Base-by-base conservation (phyloP, 208 protist genomes). In the Leishmania aethiopica region DNA sequence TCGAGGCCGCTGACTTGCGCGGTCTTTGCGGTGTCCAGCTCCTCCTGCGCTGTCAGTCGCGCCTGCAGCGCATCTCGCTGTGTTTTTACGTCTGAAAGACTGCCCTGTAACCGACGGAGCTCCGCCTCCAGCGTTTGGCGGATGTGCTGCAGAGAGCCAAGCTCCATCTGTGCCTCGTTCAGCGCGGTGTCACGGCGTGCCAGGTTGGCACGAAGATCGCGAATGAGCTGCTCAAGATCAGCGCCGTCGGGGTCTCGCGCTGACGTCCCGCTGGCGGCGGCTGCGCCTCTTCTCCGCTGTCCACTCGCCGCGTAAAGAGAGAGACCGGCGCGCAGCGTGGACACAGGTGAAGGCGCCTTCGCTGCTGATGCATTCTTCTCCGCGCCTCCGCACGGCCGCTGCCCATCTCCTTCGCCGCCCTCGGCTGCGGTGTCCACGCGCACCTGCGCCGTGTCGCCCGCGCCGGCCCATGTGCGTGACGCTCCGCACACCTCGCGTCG, bases 171-270 rank as follows among this genome's bases (percentile, higher is more conserved):
- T 67, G 86, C 73, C n/a, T 80, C 84, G 49, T 92, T 86, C 55
- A 97, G 86, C 19, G 88, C 60, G 25, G 91, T 95, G 84, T 97
- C 94, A 11, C 94, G 94, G 8, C 86, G 82, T 0, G 91, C 91
- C 32, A 97, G 83, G 78, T 97, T 97, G 55, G 88, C 84, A 28
- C 94, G 90, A 25, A 97, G 86, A 59, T 97, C 92, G n/a, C 84
- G 82, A 62, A 94, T 86, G 28, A 94, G 84, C 62, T 88, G 35
- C 25, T 78, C 75, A 25, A 77, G 78, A 69, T 93, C 80, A 40
- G 74, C 45, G 49, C 74, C 35, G 19, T 87, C 84, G 35, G 60
- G 74, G 64, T 69, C 73, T 22, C 53, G 59, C 4, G n/a, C 59
- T 15, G 19, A 45, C 11, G 60, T 35, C 0, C 22, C 28, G 49